These are phyloP conservation scores for Claviceps sp. DNA, from an alignment of 2,329 filamentous ascomycete species.

Conservation along the genomic window DNA sequence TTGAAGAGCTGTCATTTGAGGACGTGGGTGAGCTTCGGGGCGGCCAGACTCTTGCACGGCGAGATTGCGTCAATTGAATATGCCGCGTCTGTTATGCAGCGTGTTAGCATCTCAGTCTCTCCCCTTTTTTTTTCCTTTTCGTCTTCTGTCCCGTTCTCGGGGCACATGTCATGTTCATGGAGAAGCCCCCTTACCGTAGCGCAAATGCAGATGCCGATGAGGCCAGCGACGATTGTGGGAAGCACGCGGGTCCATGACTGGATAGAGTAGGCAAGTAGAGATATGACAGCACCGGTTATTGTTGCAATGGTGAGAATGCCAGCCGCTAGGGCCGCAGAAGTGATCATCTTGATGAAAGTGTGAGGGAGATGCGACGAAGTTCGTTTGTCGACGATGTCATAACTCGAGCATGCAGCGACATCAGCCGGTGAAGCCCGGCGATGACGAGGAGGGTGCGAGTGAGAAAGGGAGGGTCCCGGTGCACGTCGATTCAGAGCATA, in stretches of 20 bases:
- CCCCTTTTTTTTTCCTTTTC: background rate
- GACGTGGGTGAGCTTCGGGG: background rate
- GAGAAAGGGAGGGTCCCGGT: no score
- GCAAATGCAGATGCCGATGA: conserved; percentile 15
- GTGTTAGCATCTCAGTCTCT: background rate
- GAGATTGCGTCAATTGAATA: conserved; percentile 13
- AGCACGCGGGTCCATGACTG: conserved; percentile 1
- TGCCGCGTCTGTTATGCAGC: conserved; percentile 15
- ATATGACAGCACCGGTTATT: background rate
- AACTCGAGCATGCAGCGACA: background rate
- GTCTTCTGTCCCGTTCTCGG: background rate
- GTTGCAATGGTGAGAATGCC: background rate
- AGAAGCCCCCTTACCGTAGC: conserved; percentile 14
- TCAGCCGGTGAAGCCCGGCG: background rate
- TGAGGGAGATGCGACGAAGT: background rate
- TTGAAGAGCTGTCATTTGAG: background rate
- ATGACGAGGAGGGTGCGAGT: background rate
- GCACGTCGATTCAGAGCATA: background rate
- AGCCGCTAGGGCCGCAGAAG: background rate
- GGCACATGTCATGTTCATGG: background rate
- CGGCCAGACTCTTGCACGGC: conserved; percentile 10
- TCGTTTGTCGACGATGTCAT: background rate
- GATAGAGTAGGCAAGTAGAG: background rate
- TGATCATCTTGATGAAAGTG: background rate
- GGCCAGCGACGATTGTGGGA: conserved; percentile 9